Conservation (phyloP, 2,329 filamentous ascomycete species). For the Blastomyces parvus region DNA sequence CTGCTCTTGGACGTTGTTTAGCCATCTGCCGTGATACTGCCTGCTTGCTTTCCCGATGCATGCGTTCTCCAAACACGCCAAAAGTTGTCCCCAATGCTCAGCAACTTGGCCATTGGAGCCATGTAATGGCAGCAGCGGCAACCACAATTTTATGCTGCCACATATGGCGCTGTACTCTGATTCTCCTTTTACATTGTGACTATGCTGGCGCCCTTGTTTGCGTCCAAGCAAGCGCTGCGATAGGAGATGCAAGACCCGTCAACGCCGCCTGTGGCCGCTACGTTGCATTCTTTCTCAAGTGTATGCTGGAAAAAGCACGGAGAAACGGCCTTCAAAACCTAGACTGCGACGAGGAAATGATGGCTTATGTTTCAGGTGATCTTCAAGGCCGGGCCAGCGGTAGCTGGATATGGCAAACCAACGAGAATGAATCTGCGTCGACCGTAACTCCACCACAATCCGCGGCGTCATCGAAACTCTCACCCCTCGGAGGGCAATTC, state of each 20-base stretch:
- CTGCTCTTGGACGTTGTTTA: slow-evolving; percentile 69
- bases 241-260: slow-evolving; percentile 61
- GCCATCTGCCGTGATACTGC: slow-evolving; percentile 69
- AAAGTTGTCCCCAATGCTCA: slow-evolving; percentile 20
- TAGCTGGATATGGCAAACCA: slow-evolving; percentile 69
- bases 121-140: slow-evolving; percentile 55
- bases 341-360: slow-evolving; percentile 71
- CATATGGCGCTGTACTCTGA: slow-evolving; percentile 75
- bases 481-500: slow-evolving; percentile 13
- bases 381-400: slow-evolving; percentile 68
- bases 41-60: slow-evolving; percentile 59
- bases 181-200: slow-evolving; percentile 66
- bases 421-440: slow-evolving; percentile 40
- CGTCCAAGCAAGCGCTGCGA: slow-evolving; percentile 58
- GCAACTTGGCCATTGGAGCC: slow-evolving; percentile 41
- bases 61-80: slow-evolving; percentile 35
- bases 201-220: slow-evolving; percentile 64
- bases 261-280: slow-evolving; percentile 73
- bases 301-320: slow-evolving; percentile 50
- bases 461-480: slow-evolving; percentile 8
- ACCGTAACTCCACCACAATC: slow-evolving; percentile 10
- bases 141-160: slow-evolving; percentile 71
- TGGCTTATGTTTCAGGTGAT: slow-evolving; percentile 79
- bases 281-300: slow-evolving; percentile 67
- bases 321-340: slow-evolving; percentile 34